These are phyloP conservation scores for Spathaspora hagerdaliae DNA, from an alignment of 805 yeast genomes.

Conservation along the genomic window DNA sequence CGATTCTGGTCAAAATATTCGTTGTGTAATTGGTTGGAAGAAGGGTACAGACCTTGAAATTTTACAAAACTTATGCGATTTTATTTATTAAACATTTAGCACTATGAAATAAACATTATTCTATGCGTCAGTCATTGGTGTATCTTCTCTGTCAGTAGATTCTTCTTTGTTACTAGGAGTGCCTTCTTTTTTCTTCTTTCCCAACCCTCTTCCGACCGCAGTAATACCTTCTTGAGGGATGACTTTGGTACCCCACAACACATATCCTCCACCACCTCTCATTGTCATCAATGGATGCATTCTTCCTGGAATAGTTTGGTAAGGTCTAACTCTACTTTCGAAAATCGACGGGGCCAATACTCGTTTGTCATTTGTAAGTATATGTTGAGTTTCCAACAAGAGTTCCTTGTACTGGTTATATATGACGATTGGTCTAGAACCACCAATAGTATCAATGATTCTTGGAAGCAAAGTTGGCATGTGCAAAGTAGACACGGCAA, in stretches of 20 bases:
- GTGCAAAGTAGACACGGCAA: conserved; percentile 70
- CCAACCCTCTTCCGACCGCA: conserved; percentile 65
- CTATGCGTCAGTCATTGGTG: not conserved
- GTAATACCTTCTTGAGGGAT: conserved; percentile 61
- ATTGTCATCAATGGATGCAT: conserved; percentile 94
- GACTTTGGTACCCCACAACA: conserved; percentile 76
- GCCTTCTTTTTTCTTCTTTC: conserved; percentile 29
- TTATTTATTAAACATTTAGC: conserved; percentile 2
- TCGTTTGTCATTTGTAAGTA: conserved; percentile 61
- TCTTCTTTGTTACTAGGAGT: not conserved
- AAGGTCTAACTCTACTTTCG: conserved; percentile 79
- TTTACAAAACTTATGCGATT: conserved; percentile 6
- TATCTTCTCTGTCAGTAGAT: not conserved
- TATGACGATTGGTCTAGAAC: conserved; percentile 82
- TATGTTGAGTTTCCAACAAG: conserved; percentile 68
- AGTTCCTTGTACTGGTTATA: conserved; percentile 80
- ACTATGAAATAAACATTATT: not conserved
- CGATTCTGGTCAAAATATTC: conserved; percentile 49
- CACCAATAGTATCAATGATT: conserved; percentile 64
- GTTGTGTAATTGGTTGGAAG: conserved; percentile 68
- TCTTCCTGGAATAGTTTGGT: conserved; percentile 91
- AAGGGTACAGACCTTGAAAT: conserved; percentile 10
- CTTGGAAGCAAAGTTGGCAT: conserved; percentile 60
- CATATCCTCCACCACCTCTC: conserved; percentile 88
- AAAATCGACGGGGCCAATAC: conserved; percentile 78